Percentiles rank a stretch among this genome's conserved stretches.
These are phyloP conservation scores for Phytomonas francai DNA, from an alignment of 208 protist species.

Conservation along the genomic window DNA sequence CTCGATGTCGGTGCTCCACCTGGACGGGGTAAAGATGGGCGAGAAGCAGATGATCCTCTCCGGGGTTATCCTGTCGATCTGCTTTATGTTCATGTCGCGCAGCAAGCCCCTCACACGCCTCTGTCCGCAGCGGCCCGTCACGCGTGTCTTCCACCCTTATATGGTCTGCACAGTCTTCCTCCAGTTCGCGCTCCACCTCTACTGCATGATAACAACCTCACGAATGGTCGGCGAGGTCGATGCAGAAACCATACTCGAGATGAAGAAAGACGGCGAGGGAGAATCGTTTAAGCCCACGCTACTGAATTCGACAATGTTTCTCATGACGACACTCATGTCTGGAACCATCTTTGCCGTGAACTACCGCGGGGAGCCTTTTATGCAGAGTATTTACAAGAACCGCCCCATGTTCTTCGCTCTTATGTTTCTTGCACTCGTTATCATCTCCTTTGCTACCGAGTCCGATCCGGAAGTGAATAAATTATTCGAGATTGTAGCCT, in stretches of 20 bases:
- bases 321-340: conserved; percentile 92
- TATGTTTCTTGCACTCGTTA: conserved; percentile 53
- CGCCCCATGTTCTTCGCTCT: conserved; percentile 86
- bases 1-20: conserved; percentile 94
- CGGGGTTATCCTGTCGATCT: conserved; percentile 92
- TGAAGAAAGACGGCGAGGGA: conserved; percentile 55
- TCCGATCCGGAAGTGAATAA: conserved; percentile 68
- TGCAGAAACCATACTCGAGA: conserved; percentile 35
- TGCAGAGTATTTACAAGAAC: conserved; percentile 90
- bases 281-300: conserved; percentile 93
- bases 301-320: conserved; percentile 96
- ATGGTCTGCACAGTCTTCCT: conserved; percentile 91
- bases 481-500: conserved; percentile 84
- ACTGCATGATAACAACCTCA: conserved; percentile 83
- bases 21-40: conserved; percentile 95
- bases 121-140: conserved; percentile 87
- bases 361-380: conserved; percentile 95
- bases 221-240: conserved; percentile 71
- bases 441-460: conserved; percentile 79
- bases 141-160: conserved; percentile 94
- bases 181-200: conserved; percentile 96
- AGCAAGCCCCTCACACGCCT: conserved; percentile 91
- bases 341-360: conserved; percentile 97
- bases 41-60: conserved; percentile 96
- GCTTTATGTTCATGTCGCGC: conserved; percentile 97